These are phyloP conservation scores for Nicotiana benthamiana DNA, from an alignment of 257 asterid species.

Conservation along the genomic window DNA sequence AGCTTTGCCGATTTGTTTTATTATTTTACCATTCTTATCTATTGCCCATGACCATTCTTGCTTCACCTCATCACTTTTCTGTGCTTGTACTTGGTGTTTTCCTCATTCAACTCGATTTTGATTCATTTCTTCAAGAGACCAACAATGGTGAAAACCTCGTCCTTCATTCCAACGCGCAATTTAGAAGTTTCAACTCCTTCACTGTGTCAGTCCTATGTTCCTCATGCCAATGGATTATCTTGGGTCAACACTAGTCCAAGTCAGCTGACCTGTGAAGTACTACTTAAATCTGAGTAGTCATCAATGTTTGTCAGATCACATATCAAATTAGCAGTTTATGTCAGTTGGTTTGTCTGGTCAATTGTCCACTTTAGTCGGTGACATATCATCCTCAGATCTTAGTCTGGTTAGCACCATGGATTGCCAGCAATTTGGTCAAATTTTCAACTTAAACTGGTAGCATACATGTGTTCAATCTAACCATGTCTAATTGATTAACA, in stretches of 20 bases:
- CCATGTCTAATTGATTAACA: not conserved
- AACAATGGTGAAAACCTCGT: not conserved
- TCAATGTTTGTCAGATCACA: not conserved
- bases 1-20: not conserved
- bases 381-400: not conserved
- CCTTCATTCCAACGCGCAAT: not conserved
- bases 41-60: not conserved
- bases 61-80: not conserved
- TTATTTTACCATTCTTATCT: not conserved
- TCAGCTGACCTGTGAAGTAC: not conserved
- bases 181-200: not conserved
- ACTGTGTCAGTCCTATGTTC: not conserved
- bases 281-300: not conserved
- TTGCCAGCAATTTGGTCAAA: not conserved
- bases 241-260: not conserved
- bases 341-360: not conserved
- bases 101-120: not conserved
- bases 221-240: not conserved
- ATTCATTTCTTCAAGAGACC: not conserved
- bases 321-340: not conserved
- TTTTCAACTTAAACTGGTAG: not conserved
- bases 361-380: not conserved
- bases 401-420: not conserved
- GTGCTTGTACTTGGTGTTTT: not conserved
- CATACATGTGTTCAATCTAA: not conserved